Base-by-base conservation (phyloP, 2,329 filamentous ascomycete species). In the Chalaropsis ovoidea region DNA sequence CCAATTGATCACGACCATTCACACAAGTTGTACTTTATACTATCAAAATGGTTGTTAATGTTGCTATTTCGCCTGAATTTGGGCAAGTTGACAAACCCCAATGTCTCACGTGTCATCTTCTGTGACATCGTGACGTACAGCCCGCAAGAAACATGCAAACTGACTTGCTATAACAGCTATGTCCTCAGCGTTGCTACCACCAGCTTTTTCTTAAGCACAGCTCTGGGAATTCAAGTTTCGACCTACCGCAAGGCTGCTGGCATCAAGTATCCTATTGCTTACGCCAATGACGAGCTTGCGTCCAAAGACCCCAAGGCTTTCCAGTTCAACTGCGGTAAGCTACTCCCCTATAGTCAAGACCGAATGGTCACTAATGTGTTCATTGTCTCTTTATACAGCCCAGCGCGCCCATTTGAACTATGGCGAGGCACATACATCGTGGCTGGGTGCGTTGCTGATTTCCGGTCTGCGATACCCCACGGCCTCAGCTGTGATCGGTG, bases 331-430 rank as follows among this genome's bases (percentile, higher is more conserved):
- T 86, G 84, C 76, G 81, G 79, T 80, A 73, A 31, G 76, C 52
- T 27, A 27, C 4, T 52, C 17, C n/a, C 22, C 3, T 56, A 63
- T 8, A 24, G 41, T 42, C 3, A 39, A 10, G 54, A n/a, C 47
- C 27, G 3, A 27, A 52, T 24, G 4, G 22, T 15, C 15, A 39
- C 62, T 61, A 24, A 56, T 15, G 7, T 13, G 4, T n/a, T 17
- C 19, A 24, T 39, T 27, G 5, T 58, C 15, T 10, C 17, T 58
- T 10, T 17, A 43, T 65, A 52, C 22, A 81, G 79, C 81, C 63
- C 83, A 86, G 71, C 81, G 82, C 61, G 80, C 83, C 10, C 85
- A 88, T 72, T 75, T 77, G 70, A 86, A 87, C 77, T 87, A 79
- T 75, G 78, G 78, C 69, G 86, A 88, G 77, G 85, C 83, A 74